Conservation (phyloP, 2,329 filamentous ascomycete genomes). For the Sordariomycetes sp. region DNA sequence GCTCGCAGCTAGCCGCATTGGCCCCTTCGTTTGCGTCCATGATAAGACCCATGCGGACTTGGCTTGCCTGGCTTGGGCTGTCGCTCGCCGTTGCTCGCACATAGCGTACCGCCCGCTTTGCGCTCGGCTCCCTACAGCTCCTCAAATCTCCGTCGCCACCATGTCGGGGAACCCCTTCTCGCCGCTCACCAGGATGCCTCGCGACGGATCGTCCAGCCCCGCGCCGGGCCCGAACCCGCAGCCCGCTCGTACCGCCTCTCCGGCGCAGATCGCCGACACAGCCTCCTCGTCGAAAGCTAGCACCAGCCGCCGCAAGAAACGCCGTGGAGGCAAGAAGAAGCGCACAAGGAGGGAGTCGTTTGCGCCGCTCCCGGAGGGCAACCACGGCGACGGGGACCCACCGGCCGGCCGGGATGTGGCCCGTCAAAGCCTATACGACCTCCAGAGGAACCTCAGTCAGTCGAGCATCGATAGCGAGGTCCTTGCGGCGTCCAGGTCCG, state of each 20-base stretch:
- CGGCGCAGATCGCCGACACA: constrained; percentile 2
- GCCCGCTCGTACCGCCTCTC: constrained; percentile 2
- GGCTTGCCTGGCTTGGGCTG: not conserved
- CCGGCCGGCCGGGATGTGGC: constrained; percentile 13
- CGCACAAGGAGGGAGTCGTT: constrained; percentile 72
- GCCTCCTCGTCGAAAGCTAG: constrained; percentile 36
- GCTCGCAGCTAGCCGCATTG: no score
- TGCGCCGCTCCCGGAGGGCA: constrained; percentile 30
- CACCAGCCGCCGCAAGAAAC: constrained; percentile 41
- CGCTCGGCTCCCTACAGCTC: not conserved
- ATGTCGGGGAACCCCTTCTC: not conserved
- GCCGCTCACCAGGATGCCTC: not conserved
- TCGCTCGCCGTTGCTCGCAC: not conserved
- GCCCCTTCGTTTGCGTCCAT: not conserved
- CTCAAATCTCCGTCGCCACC: not conserved
- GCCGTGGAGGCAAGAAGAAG: constrained; percentile 70
- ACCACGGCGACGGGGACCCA: constrained; percentile 14
- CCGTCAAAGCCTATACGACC: constrained; percentile 35
- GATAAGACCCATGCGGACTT: not conserved
- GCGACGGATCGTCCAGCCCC: not conserved
- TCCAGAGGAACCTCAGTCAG: constrained; percentile 56
- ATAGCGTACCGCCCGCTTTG: not conserved
- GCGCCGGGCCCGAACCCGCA: not conserved
- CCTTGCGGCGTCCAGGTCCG: constrained; percentile 74
- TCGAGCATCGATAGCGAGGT: constrained; percentile 85